These are phyloP conservation scores for Ceratocystis cacaofunesta DNA, from an alignment of 2,329 filamentous ascomycete species.

Conservation along the genomic window DNA sequence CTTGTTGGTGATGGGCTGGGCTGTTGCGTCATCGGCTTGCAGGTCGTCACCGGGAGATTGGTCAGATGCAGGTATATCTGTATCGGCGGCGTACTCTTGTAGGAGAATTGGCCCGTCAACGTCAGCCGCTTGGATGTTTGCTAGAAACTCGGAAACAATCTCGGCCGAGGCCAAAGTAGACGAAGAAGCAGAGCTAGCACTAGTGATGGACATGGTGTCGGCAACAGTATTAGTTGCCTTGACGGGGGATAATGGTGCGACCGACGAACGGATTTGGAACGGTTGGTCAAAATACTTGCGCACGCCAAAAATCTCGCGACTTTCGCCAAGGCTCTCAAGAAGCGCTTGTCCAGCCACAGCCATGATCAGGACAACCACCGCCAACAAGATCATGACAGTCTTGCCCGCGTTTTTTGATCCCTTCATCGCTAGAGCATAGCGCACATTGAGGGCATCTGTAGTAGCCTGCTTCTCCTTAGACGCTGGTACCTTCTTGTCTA, in stretches of 20 bases:
- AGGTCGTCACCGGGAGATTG: not conserved
- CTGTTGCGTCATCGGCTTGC: not conserved
- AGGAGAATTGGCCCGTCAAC: conserved; percentile 11
- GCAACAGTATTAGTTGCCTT: conserved; percentile 2
- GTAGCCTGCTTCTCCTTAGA: conserved; percentile 23
- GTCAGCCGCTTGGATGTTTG: conserved; percentile 8
- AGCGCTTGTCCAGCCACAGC: conserved; percentile 48
- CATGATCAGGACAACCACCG: conserved; percentile 40
- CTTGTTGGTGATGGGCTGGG: not conserved
- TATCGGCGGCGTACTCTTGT: not conserved
- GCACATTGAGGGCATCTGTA: conserved; percentile 25
- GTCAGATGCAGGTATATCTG: not conserved
- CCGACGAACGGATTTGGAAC: conserved; percentile 10
- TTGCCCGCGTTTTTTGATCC: conserved; percentile 37
- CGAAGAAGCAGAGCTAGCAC: not conserved
- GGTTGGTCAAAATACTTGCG: conserved; percentile 14
- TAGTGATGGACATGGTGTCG: not conserved
- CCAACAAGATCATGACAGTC: conserved; percentile 38
- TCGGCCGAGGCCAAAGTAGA: conserved; percentile 3
- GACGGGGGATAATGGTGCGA: conserved; percentile 11
- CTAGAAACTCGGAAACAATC: conserved; percentile 9
- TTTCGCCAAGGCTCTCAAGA: conserved; percentile 46
- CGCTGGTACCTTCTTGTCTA: conserved; percentile 26
- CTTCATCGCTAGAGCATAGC: conserved; percentile 54
- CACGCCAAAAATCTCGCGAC: conserved; percentile 35